Conservation (phyloP, 2,329 filamentous ascomycete species). For the Penicillium carneum region DNA sequence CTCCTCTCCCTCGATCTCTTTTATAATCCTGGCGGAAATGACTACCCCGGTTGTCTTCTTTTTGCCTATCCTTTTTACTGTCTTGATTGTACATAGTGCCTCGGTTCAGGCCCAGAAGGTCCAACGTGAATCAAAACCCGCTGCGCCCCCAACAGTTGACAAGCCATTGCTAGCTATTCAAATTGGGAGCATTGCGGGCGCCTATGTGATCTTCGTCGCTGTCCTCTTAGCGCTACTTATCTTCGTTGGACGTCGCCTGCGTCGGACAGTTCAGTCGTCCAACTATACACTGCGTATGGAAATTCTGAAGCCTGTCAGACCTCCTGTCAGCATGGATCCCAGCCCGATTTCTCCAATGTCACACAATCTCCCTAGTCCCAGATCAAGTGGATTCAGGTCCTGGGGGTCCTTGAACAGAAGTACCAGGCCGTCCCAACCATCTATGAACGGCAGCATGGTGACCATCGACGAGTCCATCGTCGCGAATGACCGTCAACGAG, state of each 20-base stretch:
- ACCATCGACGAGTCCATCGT: slow-evolving; percentile 81
- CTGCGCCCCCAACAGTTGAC: slow-evolving; percentile 59
- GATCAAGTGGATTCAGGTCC: slow-evolving; percentile 45
- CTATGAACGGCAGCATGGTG: slow-evolving; percentile 67
- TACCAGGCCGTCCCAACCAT: slow-evolving; percentile 44
- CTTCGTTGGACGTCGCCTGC: slow-evolving; percentile 64
- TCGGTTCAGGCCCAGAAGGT: slow-evolving; percentile 46
- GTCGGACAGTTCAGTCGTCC: slow-evolving; percentile 60
- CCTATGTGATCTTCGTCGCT: slow-evolving; percentile 79
- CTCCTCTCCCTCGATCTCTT: slow-evolving; percentile 16
- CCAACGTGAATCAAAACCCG: slow-evolving; percentile 54
- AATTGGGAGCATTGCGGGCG: slow-evolving; percentile 81
- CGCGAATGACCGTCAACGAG: slow-evolving; percentile 74
- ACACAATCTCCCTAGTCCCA: slow-evolving; percentile 46
- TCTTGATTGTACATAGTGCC: slow-evolving; percentile 53
- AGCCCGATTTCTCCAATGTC: slow-evolving; percentile 46
- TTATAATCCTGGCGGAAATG: slow-evolving; percentile 31
- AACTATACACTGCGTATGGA: slow-evolving; percentile 63
- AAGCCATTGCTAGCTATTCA: slow-evolving; percentile 75
- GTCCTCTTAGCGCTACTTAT: slow-evolving; percentile 73
- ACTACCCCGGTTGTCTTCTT: slow-evolving; percentile 49
- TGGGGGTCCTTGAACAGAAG: slow-evolving; percentile 48
- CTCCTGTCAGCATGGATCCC: slow-evolving; percentile 41
- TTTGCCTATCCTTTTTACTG: slow-evolving; percentile 63
- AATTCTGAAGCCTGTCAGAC: slow-evolving; percentile 59